Evolutionary conservation across 148 eudicot species (phyloP).

Genomic region (Pharnaceum exiguum): DNA sequence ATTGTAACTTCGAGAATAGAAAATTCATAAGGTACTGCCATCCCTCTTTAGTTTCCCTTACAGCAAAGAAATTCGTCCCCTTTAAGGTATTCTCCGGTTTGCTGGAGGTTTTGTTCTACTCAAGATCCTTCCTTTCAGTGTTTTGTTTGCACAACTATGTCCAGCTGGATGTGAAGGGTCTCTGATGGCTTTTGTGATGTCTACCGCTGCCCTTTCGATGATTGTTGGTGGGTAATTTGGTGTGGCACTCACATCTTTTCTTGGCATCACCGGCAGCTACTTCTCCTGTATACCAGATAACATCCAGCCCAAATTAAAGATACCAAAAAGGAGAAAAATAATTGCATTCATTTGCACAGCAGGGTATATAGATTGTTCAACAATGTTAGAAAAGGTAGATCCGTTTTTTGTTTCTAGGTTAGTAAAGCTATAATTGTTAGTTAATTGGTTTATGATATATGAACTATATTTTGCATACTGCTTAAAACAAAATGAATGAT

Average conservation of each 20-base stretch:
- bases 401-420: background rate
- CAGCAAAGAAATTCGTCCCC: too few relatives aligned
- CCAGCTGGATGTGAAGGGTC: slow-evolving; percentile 94
- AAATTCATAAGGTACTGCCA: too few relatives aligned
- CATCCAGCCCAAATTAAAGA: slow-evolving; percentile 22
- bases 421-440: slow-evolving; percentile 5
- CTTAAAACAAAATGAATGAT: too few relatives aligned
- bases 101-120: slow-evolving; percentile 57
- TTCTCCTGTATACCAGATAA: slow-evolving; percentile 60
- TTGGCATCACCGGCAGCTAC: slow-evolving; percentile 54
- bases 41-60: too few relatives aligned
- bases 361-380: background rate
- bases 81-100: slow-evolving; percentile 76
- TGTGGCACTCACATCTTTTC: slow-evolving; percentile 68
- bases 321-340: slow-evolving; percentile 45
- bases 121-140: slow-evolving; percentile 75
- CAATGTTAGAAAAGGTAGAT: slow-evolving; percentile 15
- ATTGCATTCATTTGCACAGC: background rate
- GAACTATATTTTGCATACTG: background rate
- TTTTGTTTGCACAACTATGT: slow-evolving; percentile 76
- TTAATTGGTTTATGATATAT: slow-evolving; percentile 5
- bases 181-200: slow-evolving; percentile 87
- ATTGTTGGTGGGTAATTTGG: slow-evolving; percentile 86
- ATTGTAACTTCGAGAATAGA: too few relatives aligned
- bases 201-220: slow-evolving; percentile 73